phyloP scores from a whole-genome alignment of 1,284 basidiomycete species.

The Hemileia vastatrix region DNA sequence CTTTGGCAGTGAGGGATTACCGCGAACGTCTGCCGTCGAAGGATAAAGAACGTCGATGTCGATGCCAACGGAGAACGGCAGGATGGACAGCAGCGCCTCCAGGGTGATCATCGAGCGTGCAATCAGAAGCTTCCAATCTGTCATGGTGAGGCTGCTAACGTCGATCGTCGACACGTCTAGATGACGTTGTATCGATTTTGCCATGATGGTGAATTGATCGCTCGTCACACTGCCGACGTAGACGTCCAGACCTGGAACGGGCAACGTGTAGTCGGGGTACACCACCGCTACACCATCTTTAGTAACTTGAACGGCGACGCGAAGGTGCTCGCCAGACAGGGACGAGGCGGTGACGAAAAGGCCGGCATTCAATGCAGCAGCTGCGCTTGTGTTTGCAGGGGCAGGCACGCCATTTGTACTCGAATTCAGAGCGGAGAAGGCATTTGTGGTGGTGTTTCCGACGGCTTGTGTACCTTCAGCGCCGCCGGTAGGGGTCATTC shows the following conservation, averaged over 20 bases:
- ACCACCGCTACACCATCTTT: conserved; percentile 77
- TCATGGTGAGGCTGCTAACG: too few relatives aligned
- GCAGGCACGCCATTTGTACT: conserved; percentile 11
- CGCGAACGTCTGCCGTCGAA: conserved; percentile 48
- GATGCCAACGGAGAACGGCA: conserved; percentile 63
- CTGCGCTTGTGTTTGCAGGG: conserved; percentile 24
- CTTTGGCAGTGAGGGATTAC: conserved; percentile 44
- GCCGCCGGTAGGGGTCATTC: conserved; percentile 28
- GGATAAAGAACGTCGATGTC: conserved; percentile 67
- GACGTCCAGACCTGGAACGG: conserved; percentile 63
- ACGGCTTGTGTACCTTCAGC: conserved; percentile 6
- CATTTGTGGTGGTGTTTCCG: conserved; percentile 5
- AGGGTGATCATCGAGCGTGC: conserved; percentile 12
- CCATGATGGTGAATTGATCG: conserved; percentile 64
- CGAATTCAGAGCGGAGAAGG: conserved; percentile 29
- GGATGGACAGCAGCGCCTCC: conserved; percentile 37
- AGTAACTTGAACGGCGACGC: conserved; percentile 81
- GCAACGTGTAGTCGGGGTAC: conserved; percentile 62
- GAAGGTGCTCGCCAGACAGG: conserved; percentile 73
- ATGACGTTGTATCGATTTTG: too few relatives aligned
- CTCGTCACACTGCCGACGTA: conserved; percentile 73
- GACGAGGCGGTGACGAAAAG: conserved; percentile 67
- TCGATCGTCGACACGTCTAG: too few relatives aligned
- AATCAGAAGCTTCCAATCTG: too few relatives aligned
- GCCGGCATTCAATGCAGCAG: conserved; percentile 22